These are phyloP conservation scores for Podospora pseudocomata DNA, from an alignment of 495 filamentous ascomycete genomes.

Conservation along the genomic window DNA sequence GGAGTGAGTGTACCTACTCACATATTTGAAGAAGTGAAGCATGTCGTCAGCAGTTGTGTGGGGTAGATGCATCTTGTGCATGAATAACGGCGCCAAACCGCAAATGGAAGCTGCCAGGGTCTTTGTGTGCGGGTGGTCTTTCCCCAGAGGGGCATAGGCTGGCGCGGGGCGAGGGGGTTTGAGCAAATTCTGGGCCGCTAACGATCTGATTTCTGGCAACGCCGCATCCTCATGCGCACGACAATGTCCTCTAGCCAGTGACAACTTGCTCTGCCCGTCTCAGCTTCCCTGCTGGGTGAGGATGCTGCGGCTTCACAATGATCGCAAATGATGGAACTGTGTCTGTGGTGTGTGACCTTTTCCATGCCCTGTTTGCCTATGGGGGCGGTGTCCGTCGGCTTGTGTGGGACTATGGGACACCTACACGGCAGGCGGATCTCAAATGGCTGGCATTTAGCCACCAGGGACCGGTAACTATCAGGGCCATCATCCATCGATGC, in stretches of 20 bases:
- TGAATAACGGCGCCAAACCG: conserved; percentile 4
- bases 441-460: conserved; percentile 5
- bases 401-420: neutral
- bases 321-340: neutral
- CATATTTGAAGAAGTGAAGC: neutral
- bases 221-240: conserved; percentile 6
- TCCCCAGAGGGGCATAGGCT: conserved; percentile 18
- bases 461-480: neutral
- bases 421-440: neutral
- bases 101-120: conserved; percentile 12
- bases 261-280: conserved; percentile 29
- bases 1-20: no score
- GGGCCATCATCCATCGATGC: neutral
- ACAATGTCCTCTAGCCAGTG: conserved; percentile 18
- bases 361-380: neutral
- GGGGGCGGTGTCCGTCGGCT: neutral
- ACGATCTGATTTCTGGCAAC: conserved; percentile 15
- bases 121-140: conserved; percentile 10
- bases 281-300: conserved; percentile 1
- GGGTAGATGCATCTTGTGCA: neutral
- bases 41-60: neutral
- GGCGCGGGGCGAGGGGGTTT: conserved; percentile 39
- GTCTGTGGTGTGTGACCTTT: no score
- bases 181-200: conserved; percentile 46
- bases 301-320: neutral